Conservation (phyloP, 306 rosid species). For the Macrotyloma uniflorum region DNA sequence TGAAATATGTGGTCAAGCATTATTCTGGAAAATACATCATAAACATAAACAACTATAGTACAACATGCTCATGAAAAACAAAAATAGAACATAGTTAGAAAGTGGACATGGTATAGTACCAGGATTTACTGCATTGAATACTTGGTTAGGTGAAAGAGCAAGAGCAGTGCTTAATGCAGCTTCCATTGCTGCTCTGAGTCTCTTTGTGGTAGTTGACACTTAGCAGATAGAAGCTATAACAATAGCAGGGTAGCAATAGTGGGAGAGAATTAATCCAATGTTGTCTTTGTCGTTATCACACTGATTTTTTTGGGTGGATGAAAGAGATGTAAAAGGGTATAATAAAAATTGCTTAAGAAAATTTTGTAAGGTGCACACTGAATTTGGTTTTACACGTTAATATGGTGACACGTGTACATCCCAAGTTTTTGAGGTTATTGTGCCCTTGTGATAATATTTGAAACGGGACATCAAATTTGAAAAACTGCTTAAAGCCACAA, state of each 20-base stretch:
- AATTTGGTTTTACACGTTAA: constrained; percentile 32
- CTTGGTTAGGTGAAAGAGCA: constrained; percentile 65
- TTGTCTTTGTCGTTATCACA: constrained; percentile 23
- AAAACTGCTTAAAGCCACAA: not conserved
- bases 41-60: not conserved
- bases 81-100: not conserved
- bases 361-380: constrained; percentile 34
- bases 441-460: not conserved
- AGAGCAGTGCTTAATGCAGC: constrained; percentile 68
- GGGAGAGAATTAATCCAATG: constrained; percentile 23
- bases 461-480: not conserved
- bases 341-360: not conserved
- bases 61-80: not conserved
- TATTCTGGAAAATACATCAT: not conserved
- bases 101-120: constrained; percentile 42
- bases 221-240: not conserved
- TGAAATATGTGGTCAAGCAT: not conserved
- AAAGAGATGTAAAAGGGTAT: constrained; percentile 25
- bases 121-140: constrained; percentile 50
- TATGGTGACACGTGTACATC: constrained; percentile 48
- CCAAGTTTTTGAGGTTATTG: not conserved
- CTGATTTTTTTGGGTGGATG: constrained; percentile 40
- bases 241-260: not conserved
- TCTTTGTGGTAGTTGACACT: constrained; percentile 34
- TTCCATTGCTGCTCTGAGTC: constrained; percentile 55